Percentiles rank a stretch among this genome's conserved stretches.
phyloP scores from a whole-genome alignment of 2,329 filamentous ascomycete species.

The Aspergillus latus region DNA sequence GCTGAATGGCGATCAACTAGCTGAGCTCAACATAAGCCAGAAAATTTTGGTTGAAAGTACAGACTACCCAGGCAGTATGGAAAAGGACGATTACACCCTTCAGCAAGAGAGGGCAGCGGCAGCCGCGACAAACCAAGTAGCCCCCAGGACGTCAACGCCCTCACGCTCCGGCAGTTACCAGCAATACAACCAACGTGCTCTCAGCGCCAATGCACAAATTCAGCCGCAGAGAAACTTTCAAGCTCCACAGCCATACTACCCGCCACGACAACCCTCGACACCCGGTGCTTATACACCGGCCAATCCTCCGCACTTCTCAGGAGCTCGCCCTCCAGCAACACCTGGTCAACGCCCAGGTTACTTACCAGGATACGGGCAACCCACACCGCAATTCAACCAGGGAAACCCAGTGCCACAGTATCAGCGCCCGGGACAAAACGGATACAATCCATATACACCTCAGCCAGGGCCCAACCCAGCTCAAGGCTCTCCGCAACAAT shows the following conservation, averaged over 20 bases:
- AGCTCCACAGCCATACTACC: slow-evolving; percentile 31
- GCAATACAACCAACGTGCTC: slow-evolving; percentile 37
- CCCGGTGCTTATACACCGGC: slow-evolving; percentile 36
- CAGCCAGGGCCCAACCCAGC: slow-evolving; percentile 31
- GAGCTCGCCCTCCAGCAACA: slow-evolving; percentile 35
- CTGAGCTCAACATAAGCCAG: slow-evolving; percentile 76
- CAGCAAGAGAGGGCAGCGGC: slow-evolving; percentile 47
- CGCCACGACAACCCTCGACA: slow-evolving; percentile 32
- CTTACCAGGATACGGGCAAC: slow-evolving; percentile 36
- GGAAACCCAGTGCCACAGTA: slow-evolving; percentile 38
- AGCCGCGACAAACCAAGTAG: slow-evolving; percentile 28
- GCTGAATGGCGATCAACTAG: slow-evolving; percentile 80
- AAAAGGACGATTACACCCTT: slow-evolving; percentile 70
- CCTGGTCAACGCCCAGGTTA: slow-evolving; percentile 41
- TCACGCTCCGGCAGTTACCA: slow-evolving; percentile 34
- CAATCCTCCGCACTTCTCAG: slow-evolving; percentile 30
- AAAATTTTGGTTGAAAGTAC: slow-evolving; percentile 71
- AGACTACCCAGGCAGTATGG: slow-evolving; percentile 75
- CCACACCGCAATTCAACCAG: slow-evolving; percentile 35
- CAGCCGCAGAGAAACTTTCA: slow-evolving; percentile 32
- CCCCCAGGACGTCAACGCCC: slow-evolving; percentile 37
- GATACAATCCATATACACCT: slow-evolving; percentile 32
- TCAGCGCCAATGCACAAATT: slow-evolving; percentile 29
- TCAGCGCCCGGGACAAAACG: slow-evolving; percentile 42
- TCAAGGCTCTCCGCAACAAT: slow-evolving; percentile 38